Base-by-base conservation (phyloP, 495 filamentous ascomycete species). In the Clohesyomyces aquaticus region DNA sequence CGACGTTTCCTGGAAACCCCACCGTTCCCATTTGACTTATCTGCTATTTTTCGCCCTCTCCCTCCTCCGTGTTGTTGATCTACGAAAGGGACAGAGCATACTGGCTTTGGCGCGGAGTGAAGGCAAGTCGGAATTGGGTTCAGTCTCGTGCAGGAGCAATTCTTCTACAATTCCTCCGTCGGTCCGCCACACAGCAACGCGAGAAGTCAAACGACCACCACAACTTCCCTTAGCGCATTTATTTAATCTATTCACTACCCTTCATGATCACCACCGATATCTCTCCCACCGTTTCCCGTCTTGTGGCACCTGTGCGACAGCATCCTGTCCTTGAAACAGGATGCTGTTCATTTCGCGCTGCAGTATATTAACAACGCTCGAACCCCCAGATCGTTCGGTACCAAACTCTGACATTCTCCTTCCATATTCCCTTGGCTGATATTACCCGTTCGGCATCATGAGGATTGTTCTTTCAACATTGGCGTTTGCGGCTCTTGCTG, bases 191-290 rank as follows among this genome's bases (percentile, higher is more conserved):
- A 14, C 32, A 38, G 32, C 3, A 29, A 23, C 25, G 16, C 50
- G 55, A 48, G 55, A 45, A 21, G 11, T 22, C 55, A 6, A 10
- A 63, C 26, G 26, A 35, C 46, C 27, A 28, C 28, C 47, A 54
- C 23, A 59, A 23, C 21, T 25, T 11, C 35, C 26, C 25, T 35
- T 65, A 52, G 62, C 55, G 55, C 27, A 47, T 65, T 65, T 59
- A 26, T 52, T 65, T 65, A 65, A 65, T 65, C 62, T 45, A 65
- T 59, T 45, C 53, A 23, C 42, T 55, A 1, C 51, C 61, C 45
- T 57, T 57, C 53, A 63, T 56, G 52, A 63, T 57, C 1, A 19
- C 59, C 42, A 23, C 48, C 35, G 47, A 55, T 25, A 27, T 29
- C n/a, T 49, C 35, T 50, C 45, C 19, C 49, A 27, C 29, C 4